These are phyloP conservation scores for Mycena maculata DNA, from an alignment of 768 basidiomycete genomes.

Conservation along the genomic window DNA sequence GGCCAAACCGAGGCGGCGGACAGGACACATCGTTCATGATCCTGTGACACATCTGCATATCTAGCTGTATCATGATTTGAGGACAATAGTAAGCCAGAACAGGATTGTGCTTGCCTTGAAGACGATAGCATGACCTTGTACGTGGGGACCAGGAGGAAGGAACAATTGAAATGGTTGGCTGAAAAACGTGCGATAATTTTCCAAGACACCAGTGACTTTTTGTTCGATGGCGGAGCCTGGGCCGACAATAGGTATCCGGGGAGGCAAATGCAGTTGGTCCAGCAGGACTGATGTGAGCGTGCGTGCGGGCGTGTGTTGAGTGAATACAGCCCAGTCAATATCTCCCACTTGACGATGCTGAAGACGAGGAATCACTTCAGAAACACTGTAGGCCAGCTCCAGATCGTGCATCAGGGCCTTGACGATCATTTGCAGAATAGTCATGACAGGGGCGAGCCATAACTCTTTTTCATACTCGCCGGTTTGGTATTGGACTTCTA, in stretches of 20 bases:
- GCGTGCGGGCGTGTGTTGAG: not conserved
- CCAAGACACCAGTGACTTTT: too few species aligned
- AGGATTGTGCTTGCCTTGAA: too few species aligned
- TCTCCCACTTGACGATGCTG: not conserved
- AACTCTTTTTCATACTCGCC: not conserved
- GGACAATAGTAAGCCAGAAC: too few species aligned
- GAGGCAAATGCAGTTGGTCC: not conserved
- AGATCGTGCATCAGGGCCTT: not conserved
- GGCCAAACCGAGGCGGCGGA: too few species aligned
- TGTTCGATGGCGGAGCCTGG: not conserved
- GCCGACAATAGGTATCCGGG: not conserved
- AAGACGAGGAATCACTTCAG: not conserved
- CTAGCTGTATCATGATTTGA: too few species aligned
- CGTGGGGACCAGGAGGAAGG: too few species aligned
- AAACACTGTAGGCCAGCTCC: not conserved
- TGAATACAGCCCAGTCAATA: not conserved
- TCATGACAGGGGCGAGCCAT: not conserved
- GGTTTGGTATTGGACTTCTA: not conserved
- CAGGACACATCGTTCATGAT: too few species aligned
- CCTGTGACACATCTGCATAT: too few species aligned
- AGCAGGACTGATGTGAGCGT: not conserved
- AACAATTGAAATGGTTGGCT: too few species aligned
- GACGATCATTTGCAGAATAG: not conserved
- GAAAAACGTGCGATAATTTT: too few species aligned
- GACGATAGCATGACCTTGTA: too few species aligned